These are phyloP conservation scores for Fraxinus platypoda DNA, from an alignment of 305 asterid species.

Conservation along the genomic window DNA sequence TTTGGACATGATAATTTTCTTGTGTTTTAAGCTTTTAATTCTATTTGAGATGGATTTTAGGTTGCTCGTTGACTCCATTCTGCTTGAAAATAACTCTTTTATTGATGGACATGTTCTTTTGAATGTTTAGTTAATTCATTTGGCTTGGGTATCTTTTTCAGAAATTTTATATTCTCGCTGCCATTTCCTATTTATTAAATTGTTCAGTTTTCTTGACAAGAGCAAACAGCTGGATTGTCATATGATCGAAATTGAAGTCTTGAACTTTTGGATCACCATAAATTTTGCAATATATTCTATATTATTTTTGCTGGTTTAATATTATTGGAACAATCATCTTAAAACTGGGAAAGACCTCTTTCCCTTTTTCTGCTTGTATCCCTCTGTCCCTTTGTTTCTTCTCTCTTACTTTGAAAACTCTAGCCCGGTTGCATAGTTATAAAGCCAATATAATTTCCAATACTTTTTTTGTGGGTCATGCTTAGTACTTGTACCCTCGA, in stretches of 20 bases:
- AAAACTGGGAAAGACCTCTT: neutral
- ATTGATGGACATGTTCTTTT: conserved; percentile 7
- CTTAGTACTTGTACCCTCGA: conserved; percentile 12
- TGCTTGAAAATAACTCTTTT: conserved; percentile 19
- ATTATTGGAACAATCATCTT: neutral
- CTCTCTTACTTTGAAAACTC: neutral
- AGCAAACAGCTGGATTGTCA: neutral
- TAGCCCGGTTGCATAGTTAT: neutral
- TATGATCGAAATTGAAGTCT: neutral
- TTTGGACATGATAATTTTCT: conserved; percentile 16
- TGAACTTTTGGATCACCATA: neutral
- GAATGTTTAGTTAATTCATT: neutral
- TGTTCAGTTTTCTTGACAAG: neutral
- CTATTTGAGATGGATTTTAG: conserved; percentile 10
- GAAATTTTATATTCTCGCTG: neutral
- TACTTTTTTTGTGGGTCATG: neutral
- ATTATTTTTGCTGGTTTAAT: neutral
- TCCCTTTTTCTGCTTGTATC: neutral
- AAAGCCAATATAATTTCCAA: neutral
- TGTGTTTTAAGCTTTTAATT: conserved; percentile 9
- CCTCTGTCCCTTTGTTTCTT: neutral
- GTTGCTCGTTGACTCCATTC: conserved; percentile 1
- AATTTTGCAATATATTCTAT: neutral
- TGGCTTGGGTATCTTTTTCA: neutral
- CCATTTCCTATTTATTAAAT: neutral